These are phyloP conservation scores for Canavalia gladiata DNA, from an alignment of 306 rosid genomes.

Conservation along the genomic window DNA sequence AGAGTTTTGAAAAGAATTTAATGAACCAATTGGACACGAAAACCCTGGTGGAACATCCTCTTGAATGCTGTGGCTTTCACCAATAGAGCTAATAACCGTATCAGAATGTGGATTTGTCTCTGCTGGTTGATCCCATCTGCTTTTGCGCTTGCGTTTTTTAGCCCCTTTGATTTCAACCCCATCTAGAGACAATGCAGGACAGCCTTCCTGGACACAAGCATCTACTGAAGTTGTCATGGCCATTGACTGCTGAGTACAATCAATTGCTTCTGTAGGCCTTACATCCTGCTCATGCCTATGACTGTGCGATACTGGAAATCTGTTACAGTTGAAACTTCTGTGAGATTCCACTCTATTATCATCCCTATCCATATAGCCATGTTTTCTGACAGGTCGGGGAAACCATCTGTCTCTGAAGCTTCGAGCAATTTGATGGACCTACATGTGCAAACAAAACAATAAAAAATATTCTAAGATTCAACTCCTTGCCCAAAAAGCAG, in stretches of 20 bases:
- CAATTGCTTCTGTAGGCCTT: conserved; percentile 71
- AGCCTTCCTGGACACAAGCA: conserved; percentile 60
- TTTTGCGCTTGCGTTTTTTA: conserved; percentile 85
- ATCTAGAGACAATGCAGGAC: conserved; percentile 56
- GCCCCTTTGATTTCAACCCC: conserved; percentile 54
- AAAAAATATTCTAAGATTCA: conserved; percentile 36
- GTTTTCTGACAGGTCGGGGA: conserved; percentile 70
- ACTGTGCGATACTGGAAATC: conserved; percentile 60
- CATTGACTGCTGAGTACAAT: conserved; percentile 62
- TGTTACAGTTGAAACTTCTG: conserved; percentile 65
- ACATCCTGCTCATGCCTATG: conserved; percentile 71
- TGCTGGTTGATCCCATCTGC: conserved; percentile 99
- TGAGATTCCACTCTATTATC: conserved; percentile 70
- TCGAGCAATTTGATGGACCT: conserved; percentile 99
- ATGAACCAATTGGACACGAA: conserved; percentile 67
- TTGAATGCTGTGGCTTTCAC: conserved; percentile 55
- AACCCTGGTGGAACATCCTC: conserved; percentile 98
- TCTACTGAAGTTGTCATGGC: conserved; percentile 54
- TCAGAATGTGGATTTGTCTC: conserved; percentile 58
- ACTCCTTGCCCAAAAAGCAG: conserved; percentile 32
- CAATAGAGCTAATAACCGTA: conserved; percentile 50
- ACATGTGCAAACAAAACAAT: conserved; percentile 47
- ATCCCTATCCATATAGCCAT: conserved; percentile 69
- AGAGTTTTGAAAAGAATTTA: conserved; percentile 49
- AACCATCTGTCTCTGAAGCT: conserved; percentile 96